Conservation (phyloP, 148 eudicot genomes). For the Rhododendron simsii region DNA sequence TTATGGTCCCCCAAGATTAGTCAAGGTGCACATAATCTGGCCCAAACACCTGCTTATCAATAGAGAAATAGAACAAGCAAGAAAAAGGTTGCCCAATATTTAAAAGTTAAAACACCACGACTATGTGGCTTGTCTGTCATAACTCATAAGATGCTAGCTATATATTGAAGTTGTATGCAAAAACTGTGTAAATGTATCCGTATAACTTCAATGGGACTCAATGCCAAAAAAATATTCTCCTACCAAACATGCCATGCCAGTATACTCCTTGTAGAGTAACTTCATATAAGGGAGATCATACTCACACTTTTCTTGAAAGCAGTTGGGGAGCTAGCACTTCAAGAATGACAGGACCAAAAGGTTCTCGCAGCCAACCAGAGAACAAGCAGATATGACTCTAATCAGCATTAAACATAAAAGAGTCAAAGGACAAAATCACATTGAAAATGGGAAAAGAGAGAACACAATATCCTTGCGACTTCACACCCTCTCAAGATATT, state of each 20-base stretch:
- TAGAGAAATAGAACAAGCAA: not conserved
- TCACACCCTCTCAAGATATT: not conserved
- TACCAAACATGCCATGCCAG: not conserved
- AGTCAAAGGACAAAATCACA: not conserved
- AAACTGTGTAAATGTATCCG: not conserved
- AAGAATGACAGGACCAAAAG: conserved; percentile 78
- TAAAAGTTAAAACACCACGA: not conserved
- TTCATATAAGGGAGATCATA: conserved; percentile 14
- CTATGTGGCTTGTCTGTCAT: not conserved
- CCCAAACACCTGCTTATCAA: no score
- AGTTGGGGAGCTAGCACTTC: conserved; percentile 75
- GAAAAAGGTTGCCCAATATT: not conserved
- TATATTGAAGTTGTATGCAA: not conserved
- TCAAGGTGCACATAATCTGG: no score
- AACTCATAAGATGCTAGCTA: not conserved
- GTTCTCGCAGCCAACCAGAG: conserved; percentile 93
- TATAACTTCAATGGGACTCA: not conserved
- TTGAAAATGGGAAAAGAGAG: not conserved
- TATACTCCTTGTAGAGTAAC: not conserved
- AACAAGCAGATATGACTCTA: conserved; percentile 85
- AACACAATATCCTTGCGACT: not conserved
- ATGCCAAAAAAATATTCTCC: not conserved
- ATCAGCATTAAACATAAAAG: conserved; percentile 17
- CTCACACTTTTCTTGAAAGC: conserved; percentile 90
- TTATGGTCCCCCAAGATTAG: no score